Base-by-base conservation (phyloP, 345 rosid genomes). In the Draba incana region DNA sequence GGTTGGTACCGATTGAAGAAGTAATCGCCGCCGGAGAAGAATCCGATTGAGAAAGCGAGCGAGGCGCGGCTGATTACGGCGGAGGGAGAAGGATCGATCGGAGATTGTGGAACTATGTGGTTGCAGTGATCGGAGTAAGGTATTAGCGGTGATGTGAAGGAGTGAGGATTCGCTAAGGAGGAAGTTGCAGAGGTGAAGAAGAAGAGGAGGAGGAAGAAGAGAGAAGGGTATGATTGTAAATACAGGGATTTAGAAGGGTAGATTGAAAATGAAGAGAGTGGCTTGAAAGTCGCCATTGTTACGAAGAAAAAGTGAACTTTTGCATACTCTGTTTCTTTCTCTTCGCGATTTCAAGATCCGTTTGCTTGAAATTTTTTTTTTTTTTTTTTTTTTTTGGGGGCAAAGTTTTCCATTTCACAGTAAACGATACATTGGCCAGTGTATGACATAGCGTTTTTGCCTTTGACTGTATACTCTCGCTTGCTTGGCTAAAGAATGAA, bases 111-210 rank as follows among this genome's bases (percentile, higher is more conserved):
- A 31, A 92, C 84, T 47, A 81, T 48, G 75, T 70, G 70, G 55
- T 74, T 67, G 75, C 96, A 92, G 79, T 78, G 76, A 50, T 73
- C 58, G 79, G 80, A 47, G 80, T 88, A 92, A 46, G 75, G 39
- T 77, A 46, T 31, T 16, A 31, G 50, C 11, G 38, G 75, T 56
- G 59, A 8, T 50, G 33, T 55, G 77, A 62, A 41, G 48, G 80
- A 24, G 48, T 66, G 35, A 15, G 65, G 74, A 37, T 76, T 31
- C 27, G 48, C 35, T 8, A 72, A 24, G 42, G 75, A 71, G 14
- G 75, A 57, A 58, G 75, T 59, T 60, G 47, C 33, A 70, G 70
- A 71, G 64, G 54, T 71, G 15, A 66, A 55, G 25, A 68, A 10
- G 52, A 42, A 25, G 41, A 75, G 28, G 68, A 44, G 8, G 60